Evolutionary conservation across 768 basidiomycete species (phyloP).

Genomic region (Mycena belliarum): DNA sequence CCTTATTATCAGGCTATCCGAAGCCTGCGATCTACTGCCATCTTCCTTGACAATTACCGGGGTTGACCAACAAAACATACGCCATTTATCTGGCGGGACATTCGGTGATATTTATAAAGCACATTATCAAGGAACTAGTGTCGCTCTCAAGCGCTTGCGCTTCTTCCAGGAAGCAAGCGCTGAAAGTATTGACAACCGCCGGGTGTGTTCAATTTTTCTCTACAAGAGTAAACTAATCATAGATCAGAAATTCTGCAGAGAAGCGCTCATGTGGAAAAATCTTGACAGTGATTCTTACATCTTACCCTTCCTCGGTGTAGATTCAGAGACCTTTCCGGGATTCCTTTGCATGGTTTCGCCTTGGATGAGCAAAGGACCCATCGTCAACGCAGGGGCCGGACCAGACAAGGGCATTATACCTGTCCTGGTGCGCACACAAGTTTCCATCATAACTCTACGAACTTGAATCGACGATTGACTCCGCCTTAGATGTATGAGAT

Average conservation of each 20-base stretch:
- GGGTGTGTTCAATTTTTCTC: not conserved
- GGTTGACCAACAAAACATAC: not conserved
- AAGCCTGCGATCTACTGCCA: not conserved
- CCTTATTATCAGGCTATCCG: conserved; percentile 1
- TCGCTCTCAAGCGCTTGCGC: conserved; percentile 13
- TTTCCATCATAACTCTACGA: too few relatives aligned
- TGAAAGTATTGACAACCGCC: not conserved
- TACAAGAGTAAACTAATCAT: not conserved
- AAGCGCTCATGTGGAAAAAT: conserved; percentile 25
- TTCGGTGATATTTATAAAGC: conserved; percentile 2
- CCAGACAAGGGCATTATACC: not conserved
- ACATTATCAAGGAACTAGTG: not conserved
- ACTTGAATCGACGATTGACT: not conserved
- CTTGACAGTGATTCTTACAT: conserved; percentile 23
- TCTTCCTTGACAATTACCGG: conserved; percentile 2
- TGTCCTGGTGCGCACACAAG: not conserved
- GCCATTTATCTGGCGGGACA: not conserved
- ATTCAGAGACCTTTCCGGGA: conserved; percentile 16
- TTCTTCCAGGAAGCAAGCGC: not conserved
- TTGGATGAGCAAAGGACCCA: conserved; percentile 24
- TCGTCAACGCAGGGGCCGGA: conserved; percentile 1
- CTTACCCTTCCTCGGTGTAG: conserved; percentile 25
- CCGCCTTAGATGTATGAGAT: conserved; percentile 34
- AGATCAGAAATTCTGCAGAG: conserved; percentile 20
- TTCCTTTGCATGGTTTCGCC: conserved; percentile 25